Evolutionary conservation across 2,329 filamentous ascomycete genomes (phyloP).

Genomic region (Botryotinia convoluta): DNA sequence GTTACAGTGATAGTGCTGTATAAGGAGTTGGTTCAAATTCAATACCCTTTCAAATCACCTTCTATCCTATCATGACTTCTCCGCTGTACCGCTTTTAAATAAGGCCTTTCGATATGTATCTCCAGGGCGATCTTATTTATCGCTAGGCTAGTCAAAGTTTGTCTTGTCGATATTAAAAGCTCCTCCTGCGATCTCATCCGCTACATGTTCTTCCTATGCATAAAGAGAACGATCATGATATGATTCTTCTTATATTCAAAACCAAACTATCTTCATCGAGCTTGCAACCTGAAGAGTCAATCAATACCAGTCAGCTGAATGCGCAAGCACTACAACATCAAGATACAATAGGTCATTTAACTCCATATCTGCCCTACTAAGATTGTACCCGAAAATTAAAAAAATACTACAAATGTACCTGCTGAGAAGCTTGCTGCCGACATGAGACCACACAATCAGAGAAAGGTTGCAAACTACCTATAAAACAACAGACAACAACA

Average conservation of each 20-base stretch:
- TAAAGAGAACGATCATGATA: neutral
- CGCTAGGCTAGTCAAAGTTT: accelerated
- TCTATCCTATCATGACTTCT: no score
- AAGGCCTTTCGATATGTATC: no score
- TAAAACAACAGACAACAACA: neutral
- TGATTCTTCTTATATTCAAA: no score
- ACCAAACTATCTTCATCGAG: no score
- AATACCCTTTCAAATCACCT: no score
- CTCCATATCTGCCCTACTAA: neutral
- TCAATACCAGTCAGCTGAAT: no score
- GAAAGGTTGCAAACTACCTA: neutral
- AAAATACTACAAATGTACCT: neutral
- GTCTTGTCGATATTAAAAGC: neutral
- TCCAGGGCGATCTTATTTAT: no score
- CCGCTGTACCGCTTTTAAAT: no score
- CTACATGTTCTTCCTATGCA: neutral
- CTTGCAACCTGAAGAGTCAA: no score
- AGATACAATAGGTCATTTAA: neutral
- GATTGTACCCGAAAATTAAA: neutral
- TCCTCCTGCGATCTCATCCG: accelerated
- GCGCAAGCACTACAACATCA: neutral
- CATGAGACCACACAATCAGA: neutral
- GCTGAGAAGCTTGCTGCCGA: neutral
- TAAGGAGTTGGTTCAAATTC: no score
- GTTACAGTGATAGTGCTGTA: no score